phyloP scores from a whole-genome alignment of 2,329 filamentous ascomycete species.

The Colletotrichum viniferum region DNA sequence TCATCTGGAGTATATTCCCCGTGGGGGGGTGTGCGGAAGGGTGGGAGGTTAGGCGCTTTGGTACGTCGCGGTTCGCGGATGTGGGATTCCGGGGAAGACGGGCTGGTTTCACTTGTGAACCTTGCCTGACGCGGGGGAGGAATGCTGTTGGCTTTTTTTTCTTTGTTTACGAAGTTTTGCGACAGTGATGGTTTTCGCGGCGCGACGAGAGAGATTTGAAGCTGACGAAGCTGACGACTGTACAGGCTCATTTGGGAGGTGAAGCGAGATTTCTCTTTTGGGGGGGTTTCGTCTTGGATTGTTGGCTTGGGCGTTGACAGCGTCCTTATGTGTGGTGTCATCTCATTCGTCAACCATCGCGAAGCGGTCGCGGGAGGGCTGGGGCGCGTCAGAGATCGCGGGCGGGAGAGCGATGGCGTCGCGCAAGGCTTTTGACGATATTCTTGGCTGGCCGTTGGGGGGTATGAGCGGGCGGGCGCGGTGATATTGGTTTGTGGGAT shows the following conservation, averaged over 20 bases:
- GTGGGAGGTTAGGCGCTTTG: neutral
- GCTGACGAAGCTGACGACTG: neutral
- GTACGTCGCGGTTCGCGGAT: slow-evolving; percentile 2
- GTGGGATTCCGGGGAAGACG: slow-evolving; percentile 7
- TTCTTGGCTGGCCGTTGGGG: neutral
- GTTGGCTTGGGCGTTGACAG: neutral
- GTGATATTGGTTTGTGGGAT: neutral
- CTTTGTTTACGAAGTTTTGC: neutral
- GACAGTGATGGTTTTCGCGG: neutral
- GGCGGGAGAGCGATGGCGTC: neutral
- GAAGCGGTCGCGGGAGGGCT: neutral
- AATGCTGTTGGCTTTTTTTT: neutral
- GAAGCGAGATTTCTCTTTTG: neutral
- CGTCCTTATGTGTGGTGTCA: neutral
- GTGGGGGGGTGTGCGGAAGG: neutral
- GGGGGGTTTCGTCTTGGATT: neutral
- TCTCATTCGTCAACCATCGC: neutral
- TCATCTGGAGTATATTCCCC: neutral
- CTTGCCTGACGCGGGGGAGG: neutral
- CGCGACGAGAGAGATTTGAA: neutral
- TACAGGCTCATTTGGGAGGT: neutral
- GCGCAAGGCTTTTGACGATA: neutral
- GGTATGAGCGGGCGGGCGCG: neutral
- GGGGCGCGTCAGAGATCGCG: neutral
- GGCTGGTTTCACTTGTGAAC: slow-evolving; percentile 9